Evolutionary conservation across 2,329 filamentous ascomycete genomes (phyloP).

Genomic region (Alternaria sp.): DNA sequence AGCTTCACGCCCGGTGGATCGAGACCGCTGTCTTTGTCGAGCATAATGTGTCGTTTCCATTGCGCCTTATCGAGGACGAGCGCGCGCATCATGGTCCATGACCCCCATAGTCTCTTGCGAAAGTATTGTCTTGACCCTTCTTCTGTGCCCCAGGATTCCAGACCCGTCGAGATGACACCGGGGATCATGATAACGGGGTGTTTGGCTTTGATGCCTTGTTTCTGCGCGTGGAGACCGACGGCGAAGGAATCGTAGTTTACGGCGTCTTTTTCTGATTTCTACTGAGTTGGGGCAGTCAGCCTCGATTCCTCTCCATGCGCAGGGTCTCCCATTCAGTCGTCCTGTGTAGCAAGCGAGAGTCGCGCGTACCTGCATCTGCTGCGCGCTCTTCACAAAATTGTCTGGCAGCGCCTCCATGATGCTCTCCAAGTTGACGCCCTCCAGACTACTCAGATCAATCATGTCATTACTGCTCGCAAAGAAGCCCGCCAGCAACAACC

Average conservation of each 20-base stretch:
- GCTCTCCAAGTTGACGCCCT: slow-evolving; percentile 78
- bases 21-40: slow-evolving; percentile 88
- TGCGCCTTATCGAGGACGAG: slow-evolving; percentile 89
- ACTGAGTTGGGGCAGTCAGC: slow-evolving; percentile 38
- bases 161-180: slow-evolving; percentile 93
- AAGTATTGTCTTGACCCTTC: slow-evolving; percentile 89
- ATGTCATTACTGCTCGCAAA: slow-evolving; percentile 90
- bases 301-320: neutral
- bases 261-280: slow-evolving; percentile 85
- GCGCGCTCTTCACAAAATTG: slow-evolving; percentile 82
- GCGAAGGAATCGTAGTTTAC: slow-evolving; percentile 94
- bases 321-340: neutral
- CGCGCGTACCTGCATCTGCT: slow-evolving; percentile 76
- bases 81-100: slow-evolving; percentile 98
- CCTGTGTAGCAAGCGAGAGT: neutral
- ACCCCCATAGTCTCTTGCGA: slow-evolving; percentile 92
- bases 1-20: slow-evolving; percentile 91
- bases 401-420: slow-evolving; percentile 87
- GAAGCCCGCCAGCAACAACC: slow-evolving; percentile 84
- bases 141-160: slow-evolving; percentile 95
- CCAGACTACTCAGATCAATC: slow-evolving; percentile 78
- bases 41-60: slow-evolving; percentile 97
- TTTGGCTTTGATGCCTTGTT: slow-evolving; percentile 79
- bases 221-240: slow-evolving; percentile 80
- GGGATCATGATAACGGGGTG: slow-evolving; percentile 97